Evolutionary conservation across 805 yeast species (phyloP).

Genomic region (Pichia occidentalis): DNA sequence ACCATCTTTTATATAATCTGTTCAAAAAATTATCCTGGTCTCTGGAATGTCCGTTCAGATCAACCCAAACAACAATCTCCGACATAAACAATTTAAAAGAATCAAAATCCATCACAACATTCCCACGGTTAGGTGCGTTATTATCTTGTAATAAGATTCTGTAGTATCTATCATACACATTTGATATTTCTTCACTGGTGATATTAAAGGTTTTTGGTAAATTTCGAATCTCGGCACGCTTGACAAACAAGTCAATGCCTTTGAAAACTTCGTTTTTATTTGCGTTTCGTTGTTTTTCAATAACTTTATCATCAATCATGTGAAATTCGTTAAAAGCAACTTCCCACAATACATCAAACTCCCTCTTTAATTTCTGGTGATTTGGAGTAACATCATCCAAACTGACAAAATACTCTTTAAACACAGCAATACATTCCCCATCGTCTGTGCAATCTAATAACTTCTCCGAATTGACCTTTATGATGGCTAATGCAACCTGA

Average conservation of each 20-base stretch:
- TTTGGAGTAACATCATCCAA: conserved; percentile 66
- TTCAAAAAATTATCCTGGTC: conserved; percentile 44
- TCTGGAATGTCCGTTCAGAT: conserved; percentile 28
- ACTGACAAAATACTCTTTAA: conserved; percentile 73
- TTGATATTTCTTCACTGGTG: conserved; percentile 49
- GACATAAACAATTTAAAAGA: conserved; percentile 70
- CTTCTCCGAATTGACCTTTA: conserved; percentile 82
- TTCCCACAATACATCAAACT: conserved; percentile 83
- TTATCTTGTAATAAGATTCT: conserved; percentile 61
- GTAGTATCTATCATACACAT: conserved; percentile 80
- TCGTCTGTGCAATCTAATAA: conserved; percentile 79
- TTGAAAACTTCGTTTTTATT: conserved; percentile 72
- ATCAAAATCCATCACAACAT: conserved; percentile 61
- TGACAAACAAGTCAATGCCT: conserved; percentile 85
- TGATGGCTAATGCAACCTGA: conserved; percentile 89
- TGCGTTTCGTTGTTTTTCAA: conserved; percentile 60
- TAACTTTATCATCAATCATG: conserved; percentile 66
- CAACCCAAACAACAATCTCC: conserved; percentile 74
- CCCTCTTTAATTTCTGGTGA: conserved; percentile 61
- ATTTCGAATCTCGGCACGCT: conserved; percentile 84
- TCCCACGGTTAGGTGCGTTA: conserved; percentile 57
- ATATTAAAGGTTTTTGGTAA: conserved; percentile 68
- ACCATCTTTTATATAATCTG: conserved; percentile 66
- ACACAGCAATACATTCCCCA: conserved; percentile 79
- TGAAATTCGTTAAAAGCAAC: conserved; percentile 90